Conservation (phyloP, 169 alveolate genomes). For the Plasmodium inui region DNA sequence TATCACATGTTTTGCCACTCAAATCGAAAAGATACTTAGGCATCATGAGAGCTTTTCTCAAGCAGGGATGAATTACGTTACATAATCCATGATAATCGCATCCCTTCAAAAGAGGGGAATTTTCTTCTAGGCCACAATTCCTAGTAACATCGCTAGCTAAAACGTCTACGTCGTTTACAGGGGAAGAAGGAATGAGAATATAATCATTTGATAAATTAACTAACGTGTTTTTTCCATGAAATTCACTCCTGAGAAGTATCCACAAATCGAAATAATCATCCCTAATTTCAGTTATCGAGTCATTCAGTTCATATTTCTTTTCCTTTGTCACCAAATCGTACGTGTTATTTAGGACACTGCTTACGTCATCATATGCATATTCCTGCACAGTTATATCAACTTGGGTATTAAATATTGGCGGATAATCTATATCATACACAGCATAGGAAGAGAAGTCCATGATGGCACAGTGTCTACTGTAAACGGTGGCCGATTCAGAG, state of each 20-base stretch:
- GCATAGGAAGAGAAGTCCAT: constrained; percentile 33
- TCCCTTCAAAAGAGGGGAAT: constrained; percentile 54
- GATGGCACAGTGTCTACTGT: constrained; percentile 49
- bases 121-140: constrained; percentile 36
- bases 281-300: constrained; percentile 54
- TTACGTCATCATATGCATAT: constrained; percentile 60
- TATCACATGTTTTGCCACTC: constrained; percentile 70
- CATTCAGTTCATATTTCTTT: constrained; percentile 66
- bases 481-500: constrained; percentile 44
- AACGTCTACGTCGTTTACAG: constrained; percentile 22
- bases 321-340: constrained; percentile 69
- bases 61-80: constrained; percentile 50
- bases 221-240: constrained; percentile 59
- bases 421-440: constrained; percentile 67
- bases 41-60: constrained; percentile 64
- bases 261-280: constrained; percentile 72
- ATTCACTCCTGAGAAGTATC: constrained; percentile 55
- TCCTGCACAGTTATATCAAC: constrained; percentile 67
- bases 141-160: constrained; percentile 49
- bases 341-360: constrained; percentile 28
- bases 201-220: constrained; percentile 64
- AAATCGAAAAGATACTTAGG: constrained; percentile 67
- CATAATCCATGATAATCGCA: constrained; percentile 49
- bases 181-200: constrained; percentile 70
- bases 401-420: constrained; percentile 68